Evolutionary conservation across 129 eudicot species (phyloP).

Genomic region (Flaveria sonorensis): DNA sequence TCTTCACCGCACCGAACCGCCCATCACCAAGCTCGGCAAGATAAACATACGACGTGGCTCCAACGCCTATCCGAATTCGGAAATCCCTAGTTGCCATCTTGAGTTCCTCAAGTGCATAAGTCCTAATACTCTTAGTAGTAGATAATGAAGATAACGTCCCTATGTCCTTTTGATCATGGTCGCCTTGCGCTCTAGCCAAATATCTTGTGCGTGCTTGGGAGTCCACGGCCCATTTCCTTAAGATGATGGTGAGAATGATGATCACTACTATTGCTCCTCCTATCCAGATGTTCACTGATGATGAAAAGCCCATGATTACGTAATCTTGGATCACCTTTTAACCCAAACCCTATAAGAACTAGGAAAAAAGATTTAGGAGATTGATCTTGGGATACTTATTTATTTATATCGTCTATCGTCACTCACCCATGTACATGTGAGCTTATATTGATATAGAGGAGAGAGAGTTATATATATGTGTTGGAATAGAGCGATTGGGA

Average conservation of each 20-base stretch:
- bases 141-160: constrained; percentile 25
- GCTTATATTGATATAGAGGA: constrained; percentile 21
- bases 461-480: constrained; percentile 11
- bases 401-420: neutral
- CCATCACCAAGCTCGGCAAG: constrained; percentile 79
- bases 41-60: constrained; percentile 79
- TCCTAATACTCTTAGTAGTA: constrained; percentile 45
- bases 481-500: constrained; percentile 26
- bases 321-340: constrained; percentile 7
- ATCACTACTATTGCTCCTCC: constrained; percentile 53
- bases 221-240: constrained; percentile 50
- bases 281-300: constrained; percentile 40
- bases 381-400: neutral
- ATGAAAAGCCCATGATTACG: constrained; percentile 43
- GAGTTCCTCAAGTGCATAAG: constrained; percentile 69
- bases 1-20: constrained; percentile 69
- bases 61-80: constrained; percentile 62
- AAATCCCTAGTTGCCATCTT: constrained; percentile 65
- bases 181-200: constrained; percentile 26
- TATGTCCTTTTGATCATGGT: constrained; percentile 11
- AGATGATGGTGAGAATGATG: constrained; percentile 47
- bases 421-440: constrained; percentile 25
- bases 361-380: neutral
- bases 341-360: constrained; percentile 9
- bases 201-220: constrained; percentile 34